Base-by-base conservation (phyloP, 2,329 filamentous ascomycete genomes). In the Fusarium clavum region DNA sequence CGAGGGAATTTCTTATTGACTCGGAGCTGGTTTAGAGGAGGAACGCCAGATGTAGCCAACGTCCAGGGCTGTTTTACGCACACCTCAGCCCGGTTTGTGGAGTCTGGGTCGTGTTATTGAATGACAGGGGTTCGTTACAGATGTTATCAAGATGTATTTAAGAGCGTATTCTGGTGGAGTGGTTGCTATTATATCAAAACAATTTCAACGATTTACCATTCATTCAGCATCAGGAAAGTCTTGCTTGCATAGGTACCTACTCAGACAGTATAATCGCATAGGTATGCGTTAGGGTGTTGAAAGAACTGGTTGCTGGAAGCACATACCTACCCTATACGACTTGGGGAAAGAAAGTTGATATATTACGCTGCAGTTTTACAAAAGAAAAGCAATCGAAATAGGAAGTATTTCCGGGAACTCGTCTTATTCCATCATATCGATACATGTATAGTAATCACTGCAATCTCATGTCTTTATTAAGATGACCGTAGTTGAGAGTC, bases 11-110 rank as follows among this genome's bases (percentile, higher is more conserved):
- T 25, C 3, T 46, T 34, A 32, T 27, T 10, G 12, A 32, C 25
- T 20, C 16, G 8, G 34, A n/a, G 14, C 30, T 16, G 18, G 11
- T 11, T 24, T 16, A n/a, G 46, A 64, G 9, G 48, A 29, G 27
- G n/a, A 34, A 20, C 29, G 18, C 53, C 32, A 32, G 43, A 58
- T 9, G 47, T 53, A 49, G 43, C 14, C 51, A 46, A 34, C 16
- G 38, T 24, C 59, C 41, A 27, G 14, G 27, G 20, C 16, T 20
- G 46, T 43, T 29, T 70, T 62, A 70, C 67, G 55, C 55, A 54
- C 48, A 24, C 34, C 45, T 56, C 64, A 66, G 68, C 61, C 64
- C 55, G 57, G 54, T 63, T 59, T 66, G 66, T 70, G 62, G 62
- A 55, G 57, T 51, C 46, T n/a, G 45, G 22, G 24, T 47, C 30